phyloP scores from a whole-genome alignment of 257 asterid species.

The Henckelia pumila region DNA sequence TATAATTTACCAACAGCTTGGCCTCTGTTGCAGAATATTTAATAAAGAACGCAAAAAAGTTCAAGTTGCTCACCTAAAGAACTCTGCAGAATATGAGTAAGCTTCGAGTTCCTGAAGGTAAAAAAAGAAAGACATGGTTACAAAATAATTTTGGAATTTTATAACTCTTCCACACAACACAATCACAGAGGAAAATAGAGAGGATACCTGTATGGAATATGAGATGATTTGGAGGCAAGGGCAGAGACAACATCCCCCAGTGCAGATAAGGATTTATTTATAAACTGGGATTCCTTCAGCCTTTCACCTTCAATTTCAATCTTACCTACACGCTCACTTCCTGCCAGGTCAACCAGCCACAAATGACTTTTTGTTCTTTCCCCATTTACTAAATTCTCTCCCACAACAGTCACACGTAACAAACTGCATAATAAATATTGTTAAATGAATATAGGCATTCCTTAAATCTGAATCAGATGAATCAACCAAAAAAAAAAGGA shows the following conservation, averaged over 20 bases:
- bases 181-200: constrained; percentile 22
- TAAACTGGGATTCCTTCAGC: constrained; percentile 90
- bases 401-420: constrained; percentile 79
- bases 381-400: constrained; percentile 72
- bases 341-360: constrained; percentile 99
- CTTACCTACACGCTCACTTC: constrained; percentile 94
- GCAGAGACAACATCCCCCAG: constrained; percentile 96
- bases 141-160: constrained; percentile 16
- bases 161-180: not conserved
- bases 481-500: not conserved
- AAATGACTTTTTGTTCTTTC: constrained; percentile 88
- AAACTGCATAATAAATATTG: constrained; percentile 49
- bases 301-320: constrained; percentile 96
- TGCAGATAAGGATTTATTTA: constrained; percentile 88
- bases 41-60: not conserved
- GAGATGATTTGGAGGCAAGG: constrained; percentile 79
- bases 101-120: constrained; percentile 86
- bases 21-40: not conserved
- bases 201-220: constrained; percentile 71
- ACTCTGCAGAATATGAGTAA: constrained; percentile 96
- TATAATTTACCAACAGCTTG: not conserved
- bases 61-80: constrained; percentile 65
- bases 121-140: constrained; percentile 26
- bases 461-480: constrained; percentile 4
- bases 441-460: not conserved